Evolutionary conservation across 768 basidiomycete genomes (phyloP), one percentile per base, ranked within the genome.

Genomic region (Serendipita sp.): DNA sequence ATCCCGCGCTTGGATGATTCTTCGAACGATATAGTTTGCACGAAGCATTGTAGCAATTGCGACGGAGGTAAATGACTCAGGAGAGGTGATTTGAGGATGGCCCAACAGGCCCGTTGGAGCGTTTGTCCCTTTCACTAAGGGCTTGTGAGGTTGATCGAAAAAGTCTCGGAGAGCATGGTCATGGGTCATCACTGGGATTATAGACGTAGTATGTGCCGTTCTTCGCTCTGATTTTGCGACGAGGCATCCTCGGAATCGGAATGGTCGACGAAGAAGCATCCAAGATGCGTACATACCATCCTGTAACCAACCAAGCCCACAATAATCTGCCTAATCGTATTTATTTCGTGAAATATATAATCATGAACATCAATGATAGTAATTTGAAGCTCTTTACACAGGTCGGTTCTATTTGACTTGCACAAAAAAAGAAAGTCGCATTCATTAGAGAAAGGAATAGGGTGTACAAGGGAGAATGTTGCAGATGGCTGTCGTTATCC

Each of bases 31-130:
- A 31, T 88, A 73, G 65, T 84, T 81, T 3, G 91, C 93, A 45
- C 90, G 86, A 16, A 82, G 72, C 28, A 93, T 77, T 17, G 94
- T 94, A 28, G 88, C 82, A 61, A 86, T 78, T 26, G 92, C 84
- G 24, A 98, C 78, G 0, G 80, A 76, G 60, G 81, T 77, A 51
- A 98, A 83, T 24, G 82, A 81, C 0, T 77, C 70, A 0, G 94
- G 90, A 28, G 82, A 74, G 2, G 79, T 82, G 38, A 99, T 79
- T 17, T 81, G 76, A 0, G 82, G 78, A 66, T 96, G 89, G 16
- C 82, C 82, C 71, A 99, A 98, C 38, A 98, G 80, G 24, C 96
- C 96, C 1, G 88, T 86, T 1, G 79, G 72, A 3, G 78, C 73
- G 28, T 81, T 73, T 2, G 79, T 74, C 7, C 78, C 76, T 2